Evolutionary conservation across 208 protist genomes (phyloP).

Genomic region (Crithidia acanthocephali): DNA sequence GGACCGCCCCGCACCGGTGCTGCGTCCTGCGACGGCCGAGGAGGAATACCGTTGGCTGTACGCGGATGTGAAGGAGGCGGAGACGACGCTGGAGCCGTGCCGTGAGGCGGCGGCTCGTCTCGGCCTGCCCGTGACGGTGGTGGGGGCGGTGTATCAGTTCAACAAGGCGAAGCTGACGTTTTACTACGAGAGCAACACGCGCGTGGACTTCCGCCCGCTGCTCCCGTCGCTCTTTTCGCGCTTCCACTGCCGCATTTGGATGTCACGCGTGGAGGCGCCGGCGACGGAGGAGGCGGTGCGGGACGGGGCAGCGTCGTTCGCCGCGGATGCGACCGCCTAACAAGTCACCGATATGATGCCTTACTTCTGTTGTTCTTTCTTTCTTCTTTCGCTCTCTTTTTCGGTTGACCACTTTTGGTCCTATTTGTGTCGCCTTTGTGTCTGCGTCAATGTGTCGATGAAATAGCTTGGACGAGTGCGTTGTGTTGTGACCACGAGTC

Average conservation of each 20-base stretch:
- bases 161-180: slow-evolving; percentile 89
- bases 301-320: not conserved
- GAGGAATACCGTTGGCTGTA: slow-evolving; percentile 71
- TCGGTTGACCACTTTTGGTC: not conserved
- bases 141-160: slow-evolving; percentile 87
- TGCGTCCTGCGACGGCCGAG: slow-evolving; percentile 56
- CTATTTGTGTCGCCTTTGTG: no score
- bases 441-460: no score
- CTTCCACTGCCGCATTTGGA: slow-evolving; percentile 90
- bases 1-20: slow-evolving; percentile 39
- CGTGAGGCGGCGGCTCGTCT: slow-evolving; percentile 51
- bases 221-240: slow-evolving; percentile 76
- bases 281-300: slow-evolving; percentile 6
- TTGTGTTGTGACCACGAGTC: no score
- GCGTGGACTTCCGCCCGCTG: slow-evolving; percentile 82
- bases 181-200: slow-evolving; percentile 73
- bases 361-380: no score
- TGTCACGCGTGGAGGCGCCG: slow-evolving; percentile 39
- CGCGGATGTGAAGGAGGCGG: slow-evolving; percentile 54
- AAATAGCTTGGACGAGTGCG: no score
- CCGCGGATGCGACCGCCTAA: not conserved
- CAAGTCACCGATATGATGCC: not conserved
- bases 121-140: slow-evolving; percentile 60
- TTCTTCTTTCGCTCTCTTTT: not conserved
- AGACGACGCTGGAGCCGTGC: slow-evolving; percentile 55